These are phyloP conservation scores for Centrapalus pauciflorus DNA, from an alignment of 129 eudicot genomes.

Conservation along the genomic window DNA sequence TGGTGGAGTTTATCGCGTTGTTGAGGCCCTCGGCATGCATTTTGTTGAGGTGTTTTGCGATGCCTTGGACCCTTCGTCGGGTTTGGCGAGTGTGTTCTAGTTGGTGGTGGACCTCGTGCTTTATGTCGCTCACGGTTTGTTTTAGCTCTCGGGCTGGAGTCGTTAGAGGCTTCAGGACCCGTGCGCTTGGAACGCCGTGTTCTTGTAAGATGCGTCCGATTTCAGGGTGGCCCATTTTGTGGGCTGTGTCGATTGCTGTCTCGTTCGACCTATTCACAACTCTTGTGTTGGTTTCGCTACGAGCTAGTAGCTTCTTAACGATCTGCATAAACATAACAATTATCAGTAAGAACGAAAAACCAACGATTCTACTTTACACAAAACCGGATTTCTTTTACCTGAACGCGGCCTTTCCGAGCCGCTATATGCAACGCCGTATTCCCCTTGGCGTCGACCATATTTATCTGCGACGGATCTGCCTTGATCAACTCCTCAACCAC, in stretches of 20 bases:
- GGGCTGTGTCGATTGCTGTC: conserved; percentile 89
- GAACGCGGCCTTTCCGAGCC: conserved; percentile 74
- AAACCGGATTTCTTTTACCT: conserved; percentile 37
- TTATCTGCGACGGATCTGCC: conserved; percentile 50
- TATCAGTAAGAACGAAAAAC: background rate
- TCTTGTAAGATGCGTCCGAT: conserved; percentile 54
- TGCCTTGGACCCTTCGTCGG: conserved; percentile 73
- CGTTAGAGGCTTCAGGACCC: conserved; percentile 42
- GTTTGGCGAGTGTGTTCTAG: conserved; percentile 93
- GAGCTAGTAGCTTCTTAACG: conserved; percentile 48
- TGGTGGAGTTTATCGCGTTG: conserved; percentile 94
- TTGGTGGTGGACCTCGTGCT: conserved; percentile 89
- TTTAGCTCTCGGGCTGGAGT: conserved; percentile 77
- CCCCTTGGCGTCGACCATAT: conserved; percentile 74
- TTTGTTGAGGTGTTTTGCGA: conserved; percentile 78
- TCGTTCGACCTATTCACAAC: conserved; percentile 70
- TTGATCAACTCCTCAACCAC: conserved; percentile 67
- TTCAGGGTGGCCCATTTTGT: conserved; percentile 44
- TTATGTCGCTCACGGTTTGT: conserved; percentile 95
- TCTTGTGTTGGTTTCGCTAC: conserved; percentile 47
- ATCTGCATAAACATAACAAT: conserved; percentile 41
- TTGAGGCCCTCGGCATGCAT: conserved; percentile 93
- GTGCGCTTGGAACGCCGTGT: conserved; percentile 60
- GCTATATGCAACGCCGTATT: conserved; percentile 90
- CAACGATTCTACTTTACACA: background rate